These are phyloP conservation scores for Pseudopithomyces chartarum DNA, from an alignment of 2,329 filamentous ascomycete genomes.

Conservation along the genomic window DNA sequence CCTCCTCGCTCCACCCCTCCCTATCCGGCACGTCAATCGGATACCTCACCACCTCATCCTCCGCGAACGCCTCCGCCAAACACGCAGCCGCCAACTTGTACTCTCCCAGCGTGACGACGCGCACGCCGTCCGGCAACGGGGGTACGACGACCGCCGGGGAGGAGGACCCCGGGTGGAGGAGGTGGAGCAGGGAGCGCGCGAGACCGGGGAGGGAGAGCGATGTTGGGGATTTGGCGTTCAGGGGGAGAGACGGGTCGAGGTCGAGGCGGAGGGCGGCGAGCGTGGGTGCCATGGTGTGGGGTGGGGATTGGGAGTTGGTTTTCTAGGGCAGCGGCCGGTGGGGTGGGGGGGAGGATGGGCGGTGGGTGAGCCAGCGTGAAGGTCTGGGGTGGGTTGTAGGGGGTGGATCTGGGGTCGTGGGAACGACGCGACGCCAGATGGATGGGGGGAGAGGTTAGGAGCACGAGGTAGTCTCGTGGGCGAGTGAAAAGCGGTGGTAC, in stretches of 20 bases:
- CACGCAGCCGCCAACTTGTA: slow-evolving; percentile 72
- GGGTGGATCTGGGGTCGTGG: slow-evolving; percentile 25
- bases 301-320: slow-evolving; percentile 47
- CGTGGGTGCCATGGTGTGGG: slow-evolving; percentile 52
- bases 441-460: too few species aligned
- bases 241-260: neutral
- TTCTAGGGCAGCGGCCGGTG: slow-evolving; percentile 55
- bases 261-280: slow-evolving; percentile 38
- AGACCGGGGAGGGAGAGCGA: slow-evolving; percentile 44
- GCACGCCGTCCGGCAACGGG: slow-evolving; percentile 57
- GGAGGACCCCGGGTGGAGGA: slow-evolving; percentile 32
- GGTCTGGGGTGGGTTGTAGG: slow-evolving; percentile 25
- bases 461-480: too few species aligned
- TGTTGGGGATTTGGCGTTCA: slow-evolving; percentile 4
- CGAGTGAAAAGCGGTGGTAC: too few species aligned
- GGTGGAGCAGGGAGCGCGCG: slow-evolving; percentile 31
- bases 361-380: slow-evolving; percentile 49
- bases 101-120: slow-evolving; percentile 67
- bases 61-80: slow-evolving; percentile 77
- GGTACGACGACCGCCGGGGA: slow-evolving; percentile 18
- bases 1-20: slow-evolving; percentile 64
- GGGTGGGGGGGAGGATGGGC: slow-evolving; percentile 47
- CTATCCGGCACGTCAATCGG: slow-evolving; percentile 74
- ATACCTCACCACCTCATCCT: slow-evolving; percentile 76
- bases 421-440: slow-evolving; percentile 41